These are phyloP conservation scores for Starmerella sirachaensis DNA, from an alignment of 805 yeast genomes.

Conservation along the genomic window DNA sequence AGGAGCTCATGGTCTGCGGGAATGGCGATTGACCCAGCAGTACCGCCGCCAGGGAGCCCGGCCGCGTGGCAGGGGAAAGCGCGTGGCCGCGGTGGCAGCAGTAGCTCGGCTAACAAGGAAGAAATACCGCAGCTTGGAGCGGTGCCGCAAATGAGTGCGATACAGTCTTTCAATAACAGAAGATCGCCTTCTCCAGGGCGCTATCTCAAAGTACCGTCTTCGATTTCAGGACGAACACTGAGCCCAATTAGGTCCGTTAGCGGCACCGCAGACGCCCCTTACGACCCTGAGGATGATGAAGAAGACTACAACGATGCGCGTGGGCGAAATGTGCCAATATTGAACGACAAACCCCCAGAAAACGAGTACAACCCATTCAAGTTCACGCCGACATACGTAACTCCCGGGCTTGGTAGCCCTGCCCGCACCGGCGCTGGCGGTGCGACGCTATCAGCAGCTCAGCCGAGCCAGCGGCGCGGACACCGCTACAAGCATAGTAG, in stretches of 20 bases:
- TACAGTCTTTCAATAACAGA: too few species aligned
- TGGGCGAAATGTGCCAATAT: too few species aligned
- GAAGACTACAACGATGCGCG: background rate
- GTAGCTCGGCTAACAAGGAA: too few species aligned
- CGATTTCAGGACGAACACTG: too few species aligned
- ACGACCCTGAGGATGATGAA: background rate
- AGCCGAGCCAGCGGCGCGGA: conserved; percentile 54
- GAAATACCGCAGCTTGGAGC: too few species aligned
- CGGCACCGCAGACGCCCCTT: conserved; percentile 10
- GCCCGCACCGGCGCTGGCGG: conserved; percentile 15
- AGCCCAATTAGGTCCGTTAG: conserved; percentile 16
- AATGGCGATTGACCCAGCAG: conserved; percentile 12
- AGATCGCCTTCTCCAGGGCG: conserved; percentile 4
- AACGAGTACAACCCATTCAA: conserved; percentile 41
- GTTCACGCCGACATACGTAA: conserved; percentile 42
- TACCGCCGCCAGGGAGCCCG: conserved; percentile 18
- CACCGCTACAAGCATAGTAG: conserved; percentile 94
- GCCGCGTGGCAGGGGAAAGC: conserved; percentile 18
- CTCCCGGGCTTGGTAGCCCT: conserved; percentile 21
- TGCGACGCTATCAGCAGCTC: too few species aligned
- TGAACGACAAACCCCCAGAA: too few species aligned
- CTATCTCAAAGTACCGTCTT: conserved; percentile 3
- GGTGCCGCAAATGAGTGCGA: too few species aligned
- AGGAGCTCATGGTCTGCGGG: conserved; percentile 21
- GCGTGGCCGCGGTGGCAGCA: too few species aligned